These are phyloP conservation scores for Solanum piurae DNA, from an alignment of 257 asterid genomes.

Conservation along the genomic window DNA sequence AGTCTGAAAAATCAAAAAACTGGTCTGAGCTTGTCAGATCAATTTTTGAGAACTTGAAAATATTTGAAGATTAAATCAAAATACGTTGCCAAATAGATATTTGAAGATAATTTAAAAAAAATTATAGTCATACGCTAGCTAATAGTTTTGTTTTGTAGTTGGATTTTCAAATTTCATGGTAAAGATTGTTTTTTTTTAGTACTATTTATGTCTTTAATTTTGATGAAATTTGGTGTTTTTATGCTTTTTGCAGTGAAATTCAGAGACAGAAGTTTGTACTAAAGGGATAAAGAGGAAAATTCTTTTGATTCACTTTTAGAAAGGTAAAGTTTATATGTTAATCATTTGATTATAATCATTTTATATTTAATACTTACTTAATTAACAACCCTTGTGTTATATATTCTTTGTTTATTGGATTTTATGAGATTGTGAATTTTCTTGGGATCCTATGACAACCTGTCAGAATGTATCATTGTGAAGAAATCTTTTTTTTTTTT, in stretches of 20 bases:
- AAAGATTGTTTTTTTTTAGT: neutral
- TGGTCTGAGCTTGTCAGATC: too few relatives aligned
- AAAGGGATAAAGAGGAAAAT: neutral
- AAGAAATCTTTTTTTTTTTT: neutral
- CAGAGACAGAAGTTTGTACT: neutral
- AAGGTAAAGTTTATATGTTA: neutral
- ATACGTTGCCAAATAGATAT: too few relatives aligned
- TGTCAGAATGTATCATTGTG: constrained; percentile 9
- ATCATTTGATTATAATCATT: neutral
- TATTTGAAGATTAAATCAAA: neutral
- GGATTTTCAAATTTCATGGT: neutral
- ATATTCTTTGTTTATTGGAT: neutral
- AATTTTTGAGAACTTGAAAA: neutral
- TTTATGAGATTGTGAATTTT: constrained; percentile 6
- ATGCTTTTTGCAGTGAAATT: neutral
- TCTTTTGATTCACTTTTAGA: neutral
- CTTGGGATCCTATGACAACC: constrained; percentile 24
- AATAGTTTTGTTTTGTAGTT: neutral
- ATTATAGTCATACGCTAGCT: neutral
- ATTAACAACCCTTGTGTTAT: neutral
- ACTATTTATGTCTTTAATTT: neutral
- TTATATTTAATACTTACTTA: neutral
- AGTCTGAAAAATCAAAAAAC: too few relatives aligned
- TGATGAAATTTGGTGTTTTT: neutral
- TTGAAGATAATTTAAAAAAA: neutral